Percentiles rank a stretch among this genome's conserved stretches.
Conservation (phyloP, 352 stramenopile species). For the Hyphochytrium catenoides region DNA sequence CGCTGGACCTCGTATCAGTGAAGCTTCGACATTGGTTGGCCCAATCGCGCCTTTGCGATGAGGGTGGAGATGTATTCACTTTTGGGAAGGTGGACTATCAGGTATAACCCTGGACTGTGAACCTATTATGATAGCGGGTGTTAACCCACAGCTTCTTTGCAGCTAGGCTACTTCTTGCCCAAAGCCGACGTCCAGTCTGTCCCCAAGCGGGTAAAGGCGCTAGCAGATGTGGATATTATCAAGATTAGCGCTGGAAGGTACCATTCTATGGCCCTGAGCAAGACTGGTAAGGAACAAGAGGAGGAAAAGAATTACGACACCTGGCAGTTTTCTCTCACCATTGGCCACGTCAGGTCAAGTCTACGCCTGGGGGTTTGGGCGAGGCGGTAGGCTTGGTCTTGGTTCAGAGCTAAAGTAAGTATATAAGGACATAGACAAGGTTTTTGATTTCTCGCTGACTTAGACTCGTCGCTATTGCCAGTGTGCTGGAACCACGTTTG, state of each 20-base stretch:
- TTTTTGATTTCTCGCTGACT: too few relatives aligned
- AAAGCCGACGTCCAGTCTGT: constrained; percentile 41
- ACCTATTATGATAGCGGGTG: background rate
- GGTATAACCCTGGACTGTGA: constrained; percentile 15
- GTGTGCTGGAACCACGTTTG: constrained; percentile 6
- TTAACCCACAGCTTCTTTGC: constrained; percentile 2
- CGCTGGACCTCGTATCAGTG: constrained; percentile 30
- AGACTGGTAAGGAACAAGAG: constrained; percentile 20
- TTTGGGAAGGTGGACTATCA: constrained; percentile 60
- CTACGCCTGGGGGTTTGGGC: constrained; percentile 55
- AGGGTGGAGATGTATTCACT: constrained; percentile 31
- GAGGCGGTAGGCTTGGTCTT: constrained; percentile 37
- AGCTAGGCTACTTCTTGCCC: constrained; percentile 52
- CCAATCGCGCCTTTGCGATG: constrained; percentile 1
- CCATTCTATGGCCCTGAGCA: constrained; percentile 40
- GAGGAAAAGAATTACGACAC: too few relatives aligned
- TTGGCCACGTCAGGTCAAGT: too few relatives aligned
- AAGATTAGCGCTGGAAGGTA: constrained; percentile 49
- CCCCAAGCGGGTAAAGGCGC: constrained; percentile 29
- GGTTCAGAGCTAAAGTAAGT: constrained; percentile 48
- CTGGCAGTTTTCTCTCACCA: too few relatives aligned
- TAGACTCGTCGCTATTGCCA: too few relatives aligned
- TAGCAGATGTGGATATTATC: constrained; percentile 19
- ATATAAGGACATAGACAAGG: too few relatives aligned
- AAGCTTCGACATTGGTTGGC: constrained; percentile 6